Conservation (phyloP, 257 asterid genomes). For the Coffea eugenioides region DNA sequence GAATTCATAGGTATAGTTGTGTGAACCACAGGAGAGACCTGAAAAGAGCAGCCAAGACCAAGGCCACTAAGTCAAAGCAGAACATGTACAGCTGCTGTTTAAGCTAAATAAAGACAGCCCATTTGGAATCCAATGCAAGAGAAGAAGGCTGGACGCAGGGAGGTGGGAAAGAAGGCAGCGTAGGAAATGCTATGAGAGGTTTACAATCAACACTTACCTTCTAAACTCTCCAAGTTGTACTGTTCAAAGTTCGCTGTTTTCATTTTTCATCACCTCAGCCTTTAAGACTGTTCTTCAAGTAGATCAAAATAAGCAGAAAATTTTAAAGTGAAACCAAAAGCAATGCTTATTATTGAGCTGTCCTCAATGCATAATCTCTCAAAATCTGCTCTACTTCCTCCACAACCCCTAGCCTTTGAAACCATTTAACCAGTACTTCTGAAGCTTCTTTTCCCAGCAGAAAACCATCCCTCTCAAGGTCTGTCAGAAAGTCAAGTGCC, state of each 20-base stretch:
- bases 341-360: slow-evolving; percentile 10
- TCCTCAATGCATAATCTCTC: slow-evolving; percentile 44
- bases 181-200: neutral
- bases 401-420: slow-evolving; percentile 62
- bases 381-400: slow-evolving; percentile 71
- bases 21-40: neutral
- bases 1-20: neutral
- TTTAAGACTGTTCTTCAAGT: slow-evolving; percentile 3
- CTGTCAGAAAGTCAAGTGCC: slow-evolving; percentile 59
- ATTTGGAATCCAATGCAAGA: neutral
- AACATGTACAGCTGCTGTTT: neutral
- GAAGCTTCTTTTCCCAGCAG: slow-evolving; percentile 69
- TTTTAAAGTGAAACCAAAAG: neutral
- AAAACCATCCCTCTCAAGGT: slow-evolving; percentile 53
- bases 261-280: neutral
- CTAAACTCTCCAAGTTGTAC: too few relatives aligned
- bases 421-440: slow-evolving; percentile 61
- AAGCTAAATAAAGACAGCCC: neutral
- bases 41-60: neutral
- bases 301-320: slow-evolving; percentile 1
- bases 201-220: neutral
- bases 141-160: neutral
- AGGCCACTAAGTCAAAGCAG: neutral
- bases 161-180: neutral
- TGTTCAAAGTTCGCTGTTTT: neutral